These are phyloP conservation scores for Polyrhizophydium stewartii DNA, from an alignment of 371 early-diverging fungal genomes.

Conservation along the genomic window DNA sequence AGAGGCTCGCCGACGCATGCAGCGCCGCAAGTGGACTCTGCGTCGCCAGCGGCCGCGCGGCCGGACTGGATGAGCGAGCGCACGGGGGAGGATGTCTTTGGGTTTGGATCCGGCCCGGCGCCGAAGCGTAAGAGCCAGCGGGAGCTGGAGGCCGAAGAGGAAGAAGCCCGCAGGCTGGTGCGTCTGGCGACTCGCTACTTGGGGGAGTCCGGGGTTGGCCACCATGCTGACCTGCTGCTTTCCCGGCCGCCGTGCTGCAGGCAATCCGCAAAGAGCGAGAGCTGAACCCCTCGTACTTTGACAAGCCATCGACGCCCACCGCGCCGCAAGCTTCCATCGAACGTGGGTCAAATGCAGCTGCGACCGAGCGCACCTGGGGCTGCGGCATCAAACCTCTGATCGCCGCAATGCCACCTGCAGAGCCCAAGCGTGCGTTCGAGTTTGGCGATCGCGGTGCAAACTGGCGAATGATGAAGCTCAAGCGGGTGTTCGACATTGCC, in stretches of 20 bases:
- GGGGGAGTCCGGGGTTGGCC: background rate
- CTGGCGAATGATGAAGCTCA: slow-evolving; percentile 82
- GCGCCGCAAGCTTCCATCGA: too few relatives aligned
- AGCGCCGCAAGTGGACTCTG: background rate
- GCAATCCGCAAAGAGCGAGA: slow-evolving; percentile 1
- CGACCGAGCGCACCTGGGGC: too few relatives aligned
- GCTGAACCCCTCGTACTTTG: background rate
- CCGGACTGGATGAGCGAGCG: background rate
- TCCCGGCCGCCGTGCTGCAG: background rate
- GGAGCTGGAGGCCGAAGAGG: background rate
- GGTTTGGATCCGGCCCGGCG: background rate
- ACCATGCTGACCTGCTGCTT: background rate
- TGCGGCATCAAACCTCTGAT: too few relatives aligned
- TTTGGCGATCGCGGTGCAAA: slow-evolving; percentile 72
- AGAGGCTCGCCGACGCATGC: too few relatives aligned
- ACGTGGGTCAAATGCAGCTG: too few relatives aligned
- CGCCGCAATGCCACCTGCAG: background rate
- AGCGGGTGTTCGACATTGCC: slow-evolving; percentile 64
- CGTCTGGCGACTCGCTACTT: background rate
- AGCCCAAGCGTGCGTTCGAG: slow-evolving; percentile 13
- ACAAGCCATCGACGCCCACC: background rate
- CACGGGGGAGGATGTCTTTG: background rate
- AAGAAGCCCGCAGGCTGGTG: slow-evolving; percentile 1
- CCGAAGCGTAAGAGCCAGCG: background rate
- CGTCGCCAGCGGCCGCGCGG: background rate